Evolutionary conservation across 1,139 yeast species (phyloP).

Genomic region (Yamadazyma atmosphaerica): DNA sequence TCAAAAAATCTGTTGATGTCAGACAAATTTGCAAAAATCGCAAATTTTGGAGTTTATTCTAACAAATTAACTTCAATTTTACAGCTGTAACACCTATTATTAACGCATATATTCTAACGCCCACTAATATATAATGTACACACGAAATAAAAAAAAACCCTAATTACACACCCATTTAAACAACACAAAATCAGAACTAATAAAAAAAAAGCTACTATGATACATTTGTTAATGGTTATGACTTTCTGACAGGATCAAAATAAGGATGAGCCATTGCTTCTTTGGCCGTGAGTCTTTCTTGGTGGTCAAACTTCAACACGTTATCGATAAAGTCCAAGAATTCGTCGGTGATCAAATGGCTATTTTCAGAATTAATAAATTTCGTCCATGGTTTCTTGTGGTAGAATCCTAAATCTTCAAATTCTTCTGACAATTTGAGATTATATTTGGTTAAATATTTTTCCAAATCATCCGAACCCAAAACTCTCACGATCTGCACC

Average conservation of each 20-base stretch:
- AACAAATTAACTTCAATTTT: too few species aligned
- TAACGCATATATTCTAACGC: background rate
- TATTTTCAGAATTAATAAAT: conserved; percentile 52
- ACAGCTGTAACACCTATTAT: too few species aligned
- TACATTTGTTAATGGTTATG: background rate
- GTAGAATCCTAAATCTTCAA: conserved; percentile 75
- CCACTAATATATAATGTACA: background rate
- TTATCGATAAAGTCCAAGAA: conserved; percentile 64
- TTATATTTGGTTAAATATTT: conserved; percentile 73
- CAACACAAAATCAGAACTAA: background rate
- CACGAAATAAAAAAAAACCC: background rate
- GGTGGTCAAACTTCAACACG: conserved; percentile 67
- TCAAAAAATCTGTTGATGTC: background rate
- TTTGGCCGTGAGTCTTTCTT: conserved; percentile 68
- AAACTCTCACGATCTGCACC: conserved; percentile 87
- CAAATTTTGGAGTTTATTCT: too few species aligned
- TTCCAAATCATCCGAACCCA: conserved; percentile 83
- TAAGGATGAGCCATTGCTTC: conserved; percentile 83
- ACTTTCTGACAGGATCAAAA: conserved; percentile 38
- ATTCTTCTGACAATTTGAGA: conserved; percentile 71
- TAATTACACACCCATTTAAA: background rate
- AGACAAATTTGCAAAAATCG: background rate
- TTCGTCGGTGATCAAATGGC: conserved; percentile 55
- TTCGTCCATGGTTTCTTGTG: conserved; percentile 67
- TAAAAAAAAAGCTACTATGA: background rate